phyloP scores from a whole-genome alignment of 345 rosid genomes.

The Schrenkiella parvula region DNA sequence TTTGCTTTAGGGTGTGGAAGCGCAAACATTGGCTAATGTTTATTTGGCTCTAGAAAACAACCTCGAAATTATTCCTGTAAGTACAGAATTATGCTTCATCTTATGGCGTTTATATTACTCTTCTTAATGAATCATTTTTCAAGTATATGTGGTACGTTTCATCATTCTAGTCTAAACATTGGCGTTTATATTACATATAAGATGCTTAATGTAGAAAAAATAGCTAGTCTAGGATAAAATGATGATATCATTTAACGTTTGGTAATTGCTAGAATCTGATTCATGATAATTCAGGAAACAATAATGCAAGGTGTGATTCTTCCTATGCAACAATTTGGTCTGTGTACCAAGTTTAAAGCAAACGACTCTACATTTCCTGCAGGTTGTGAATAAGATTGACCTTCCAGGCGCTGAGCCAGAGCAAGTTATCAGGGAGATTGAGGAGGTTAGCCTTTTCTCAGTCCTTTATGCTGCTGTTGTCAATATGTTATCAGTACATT shows the following conservation, averaged over 20 bases:
- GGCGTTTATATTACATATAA: too few species aligned
- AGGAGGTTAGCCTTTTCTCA: constrained; percentile 70
- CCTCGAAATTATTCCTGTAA: constrained; percentile 94
- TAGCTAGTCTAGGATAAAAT: neutral
- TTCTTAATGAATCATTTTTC: neutral
- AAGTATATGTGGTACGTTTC: constrained; percentile 3
- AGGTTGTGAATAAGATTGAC: constrained; percentile 98
- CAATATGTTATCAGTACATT: neutral
- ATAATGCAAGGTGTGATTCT: neutral
- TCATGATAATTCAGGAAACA: neutral
- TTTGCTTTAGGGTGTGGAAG: constrained; percentile 83
- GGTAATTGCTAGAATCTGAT: constrained; percentile 1
- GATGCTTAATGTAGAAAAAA: neutral
- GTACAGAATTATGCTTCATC: constrained; percentile 31
- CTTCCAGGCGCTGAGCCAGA: constrained; percentile 98
- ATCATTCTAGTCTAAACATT: too few species aligned
- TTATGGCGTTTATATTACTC: neutral
- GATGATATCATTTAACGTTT: neutral
- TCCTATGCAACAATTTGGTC: neutral
- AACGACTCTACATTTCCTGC: constrained; percentile 11
- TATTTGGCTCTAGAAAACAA: constrained; percentile 94
- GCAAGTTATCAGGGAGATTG: constrained; percentile 76
- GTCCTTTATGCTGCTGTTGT: neutral
- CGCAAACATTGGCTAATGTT: constrained; percentile 94
- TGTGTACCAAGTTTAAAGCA: constrained; percentile 5